Percentiles rank a stretch among this genome's conserved stretches.
Conservation (phyloP, 2,329 filamentous ascomycete genomes). For the Dactylellina cionopaga region DNA sequence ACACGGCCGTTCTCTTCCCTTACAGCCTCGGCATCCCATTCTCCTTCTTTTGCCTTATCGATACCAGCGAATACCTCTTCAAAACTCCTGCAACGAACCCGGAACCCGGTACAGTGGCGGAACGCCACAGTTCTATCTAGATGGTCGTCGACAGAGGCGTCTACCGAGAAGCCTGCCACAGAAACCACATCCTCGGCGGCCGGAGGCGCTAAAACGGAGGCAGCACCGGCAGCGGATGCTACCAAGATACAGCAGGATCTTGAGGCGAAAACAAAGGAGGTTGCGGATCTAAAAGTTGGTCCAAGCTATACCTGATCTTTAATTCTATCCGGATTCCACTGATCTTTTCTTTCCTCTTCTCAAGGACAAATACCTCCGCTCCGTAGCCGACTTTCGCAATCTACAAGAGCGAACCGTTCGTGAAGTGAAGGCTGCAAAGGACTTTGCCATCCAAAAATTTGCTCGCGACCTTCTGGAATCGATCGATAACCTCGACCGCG, state of each 20-base stretch:
- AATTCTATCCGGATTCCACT: background rate
- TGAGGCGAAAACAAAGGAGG: constrained; percentile 77
- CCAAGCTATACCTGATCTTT: constrained; percentile 4
- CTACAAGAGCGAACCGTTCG: constrained; percentile 93
- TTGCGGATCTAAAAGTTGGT: constrained; percentile 82
- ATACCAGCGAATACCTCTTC: constrained; percentile 15
- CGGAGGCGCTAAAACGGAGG: constrained; percentile 60
- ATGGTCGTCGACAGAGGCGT: constrained; percentile 47
- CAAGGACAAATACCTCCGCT: constrained; percentile 93
- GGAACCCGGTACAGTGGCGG: constrained; percentile 46
- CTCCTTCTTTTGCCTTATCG: constrained; percentile 20
- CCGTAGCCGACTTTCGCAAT: constrained; percentile 96
- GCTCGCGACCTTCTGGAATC: constrained; percentile 93
- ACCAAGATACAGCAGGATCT: constrained; percentile 72
- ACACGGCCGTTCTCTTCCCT: constrained; percentile 57
- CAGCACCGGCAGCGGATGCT: constrained; percentile 56
- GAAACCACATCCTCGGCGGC: constrained; percentile 59
- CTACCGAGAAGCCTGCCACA: constrained; percentile 58
- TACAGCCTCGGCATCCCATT: constrained; percentile 55
- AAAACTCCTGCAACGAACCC: constrained; percentile 23
- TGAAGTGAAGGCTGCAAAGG: constrained; percentile 84
- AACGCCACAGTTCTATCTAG: constrained; percentile 36
- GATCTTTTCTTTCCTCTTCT: background rate
- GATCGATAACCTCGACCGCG: constrained; percentile 96
- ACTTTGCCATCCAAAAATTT: constrained; percentile 95